Base-by-base conservation (phyloP, 495 filamentous ascomycete species). In the Margaritispora aquatica region DNA sequence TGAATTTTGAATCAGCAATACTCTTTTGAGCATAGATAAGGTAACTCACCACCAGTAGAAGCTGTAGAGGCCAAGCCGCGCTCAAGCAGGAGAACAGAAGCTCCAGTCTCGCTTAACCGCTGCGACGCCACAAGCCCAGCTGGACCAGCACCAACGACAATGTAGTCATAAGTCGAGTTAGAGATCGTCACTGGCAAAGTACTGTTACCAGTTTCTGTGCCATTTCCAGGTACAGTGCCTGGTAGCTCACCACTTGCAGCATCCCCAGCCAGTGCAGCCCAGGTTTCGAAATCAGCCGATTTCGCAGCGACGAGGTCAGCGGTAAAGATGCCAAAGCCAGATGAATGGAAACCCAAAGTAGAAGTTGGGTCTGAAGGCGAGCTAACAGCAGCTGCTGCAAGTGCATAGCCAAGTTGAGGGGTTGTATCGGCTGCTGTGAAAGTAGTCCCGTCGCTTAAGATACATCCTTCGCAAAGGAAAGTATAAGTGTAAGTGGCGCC, bases 11-110 rank as follows among this genome's bases (percentile, higher is more conserved):
- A n/a, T n/a, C n/a, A n/a, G n/a, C n/a, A n/a, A n/a, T n/a, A n/a
- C n/a, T n/a, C n/a, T n/a, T n/a, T n/a, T n/a, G n/a, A n/a, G n/a
- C n/a, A n/a, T n/a, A n/a, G n/a, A n/a, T n/a, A n/a, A n/a, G n/a
- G n/a, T n/a, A 47, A 19, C 15, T 4, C 3, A 21, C 49, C 49
- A 8, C 26, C 26, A 7, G 26, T 1, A 15, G 49, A 51, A 8
- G 49, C 24, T 23, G 49, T 51, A 22, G 26, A 53, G 27, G 51
- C 51, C 24, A 48, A 46, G 13, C 74, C 72, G 34, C 72, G 75
- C 41, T 73, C 74, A 47, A 78, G 73, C 26, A 26, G 50, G 10
- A 49, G 21, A 41, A 24, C 23, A 5, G 19, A 50, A 58, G 26
- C n/a, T 3, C 27, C 13, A 38, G 36, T 50, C 47, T 50, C 47